Percentiles rank a stretch among this genome's conserved stretches.
phyloP scores from a whole-genome alignment of 1,284 basidiomycete genomes.

The Apiotrichum siamense region DNA sequence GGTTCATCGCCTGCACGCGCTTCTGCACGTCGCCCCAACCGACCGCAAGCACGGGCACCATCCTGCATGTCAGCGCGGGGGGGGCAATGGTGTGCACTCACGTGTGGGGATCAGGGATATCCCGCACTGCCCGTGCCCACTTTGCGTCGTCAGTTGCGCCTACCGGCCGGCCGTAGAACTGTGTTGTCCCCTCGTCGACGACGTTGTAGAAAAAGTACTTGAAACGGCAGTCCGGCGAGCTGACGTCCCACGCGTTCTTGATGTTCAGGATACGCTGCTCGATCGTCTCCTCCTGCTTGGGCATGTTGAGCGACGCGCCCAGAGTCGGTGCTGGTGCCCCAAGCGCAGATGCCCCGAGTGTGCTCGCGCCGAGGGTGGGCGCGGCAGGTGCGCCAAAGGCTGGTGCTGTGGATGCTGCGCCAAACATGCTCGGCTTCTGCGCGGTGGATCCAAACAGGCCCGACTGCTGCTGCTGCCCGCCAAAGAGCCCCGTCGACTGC shows the following conservation, averaged over 20 bases:
- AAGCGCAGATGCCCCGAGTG: not conserved
- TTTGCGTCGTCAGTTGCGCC: constrained; percentile 67
- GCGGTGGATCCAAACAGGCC: constrained; percentile 52
- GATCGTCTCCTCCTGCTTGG: constrained; percentile 48
- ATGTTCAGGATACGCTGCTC: constrained; percentile 62
- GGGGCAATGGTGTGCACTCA: constrained; percentile 44
- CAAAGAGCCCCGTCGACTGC: too few species aligned
- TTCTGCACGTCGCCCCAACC: constrained; percentile 77
- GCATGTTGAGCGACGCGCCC: constrained; percentile 1
- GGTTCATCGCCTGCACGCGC: constrained; percentile 70
- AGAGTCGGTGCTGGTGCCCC: not conserved
- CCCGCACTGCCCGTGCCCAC: constrained; percentile 72
- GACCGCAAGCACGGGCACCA: constrained; percentile 73
- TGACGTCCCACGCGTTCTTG: constrained; percentile 65
- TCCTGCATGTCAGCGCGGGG: constrained; percentile 48
- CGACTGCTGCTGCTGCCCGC: too few species aligned
- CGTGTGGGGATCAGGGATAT: constrained; percentile 77
- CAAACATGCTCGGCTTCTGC: constrained; percentile 41
- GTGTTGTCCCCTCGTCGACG: constrained; percentile 66
- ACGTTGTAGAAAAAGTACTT: constrained; percentile 85
- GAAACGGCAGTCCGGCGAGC: constrained; percentile 67
- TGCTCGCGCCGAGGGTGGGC: not conserved
- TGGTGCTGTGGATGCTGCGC: constrained; percentile 6
- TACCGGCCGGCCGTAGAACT: constrained; percentile 64
- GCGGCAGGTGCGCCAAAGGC: too few species aligned